A percentile compares a stretch with the other conserved stretches of the same genome.
Conservation (phyloP, 768 basidiomycete species). For the Boletales sp. region DNA sequence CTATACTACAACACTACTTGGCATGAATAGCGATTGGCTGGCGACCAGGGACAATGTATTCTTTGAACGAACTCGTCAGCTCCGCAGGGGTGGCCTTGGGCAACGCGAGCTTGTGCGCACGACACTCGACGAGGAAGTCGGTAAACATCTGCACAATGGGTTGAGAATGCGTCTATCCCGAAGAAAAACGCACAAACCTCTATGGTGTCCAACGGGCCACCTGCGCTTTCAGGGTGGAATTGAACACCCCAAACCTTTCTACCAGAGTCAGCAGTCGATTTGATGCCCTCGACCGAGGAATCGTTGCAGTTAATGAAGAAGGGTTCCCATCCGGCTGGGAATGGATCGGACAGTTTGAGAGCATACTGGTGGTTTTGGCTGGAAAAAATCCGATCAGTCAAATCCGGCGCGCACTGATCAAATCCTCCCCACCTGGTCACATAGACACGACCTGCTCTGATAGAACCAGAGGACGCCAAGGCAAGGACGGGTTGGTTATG, state of each 20-base stretch:
- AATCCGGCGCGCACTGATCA: background rate
- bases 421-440: constrained; percentile 69
- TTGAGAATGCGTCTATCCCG: background rate
- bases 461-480: constrained; percentile 87
- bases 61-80: constrained; percentile 15
- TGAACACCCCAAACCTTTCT: constrained; percentile 97
- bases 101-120: constrained; percentile 45
- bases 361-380: constrained; percentile 99
- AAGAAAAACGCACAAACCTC: constrained; percentile 52
- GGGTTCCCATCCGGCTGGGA: constrained; percentile 96
- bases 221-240: constrained; percentile 98
- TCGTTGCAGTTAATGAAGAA: constrained; percentile 99
- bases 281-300: constrained; percentile 98
- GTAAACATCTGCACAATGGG: constrained; percentile 73
- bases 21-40: constrained; percentile 29
- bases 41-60: constrained; percentile 17
- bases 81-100: constrained; percentile 16
- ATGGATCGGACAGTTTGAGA: constrained; percentile 87
- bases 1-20: constrained; percentile 3
- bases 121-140: constrained; percentile 84
- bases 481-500: constrained; percentile 99
- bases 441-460: constrained; percentile 94
- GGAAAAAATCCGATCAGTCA: constrained; percentile 1
- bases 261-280: constrained; percentile 85
- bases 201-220: constrained; percentile 98